Conservation (phyloP, 306 rosid species). For the Oemleria cerasiformis region DNA sequence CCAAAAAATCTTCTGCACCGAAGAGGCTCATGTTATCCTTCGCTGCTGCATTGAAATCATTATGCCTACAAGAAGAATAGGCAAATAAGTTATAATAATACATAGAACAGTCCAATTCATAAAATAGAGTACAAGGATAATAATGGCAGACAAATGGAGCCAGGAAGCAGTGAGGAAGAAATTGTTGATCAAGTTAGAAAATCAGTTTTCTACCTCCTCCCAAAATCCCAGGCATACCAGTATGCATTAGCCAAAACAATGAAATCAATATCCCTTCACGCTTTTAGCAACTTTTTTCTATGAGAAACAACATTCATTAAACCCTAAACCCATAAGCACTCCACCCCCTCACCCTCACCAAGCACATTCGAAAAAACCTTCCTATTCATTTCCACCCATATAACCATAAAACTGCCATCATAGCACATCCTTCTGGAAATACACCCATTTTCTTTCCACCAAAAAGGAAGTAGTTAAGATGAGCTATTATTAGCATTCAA, state of each 20-base stretch:
- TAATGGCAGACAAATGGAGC: not conserved
- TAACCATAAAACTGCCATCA: not conserved
- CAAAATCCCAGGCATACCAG: not conserved
- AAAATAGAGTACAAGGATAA: not conserved
- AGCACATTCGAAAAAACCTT: not conserved
- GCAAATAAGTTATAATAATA: slow-evolving; percentile 21
- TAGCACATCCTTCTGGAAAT: not conserved
- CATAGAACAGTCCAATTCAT: not conserved
- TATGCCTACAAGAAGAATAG: slow-evolving; percentile 57
- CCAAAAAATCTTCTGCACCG: slow-evolving; percentile 39
- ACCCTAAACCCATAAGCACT: not conserved
- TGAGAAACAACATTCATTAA: not conserved
- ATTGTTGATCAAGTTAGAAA: not conserved
- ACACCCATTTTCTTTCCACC: not conserved
- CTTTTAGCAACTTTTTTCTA: not conserved
- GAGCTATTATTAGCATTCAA: slow-evolving; percentile 6
- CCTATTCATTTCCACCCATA: not conserved
- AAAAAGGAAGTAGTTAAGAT: not conserved
- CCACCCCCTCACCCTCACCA: not conserved
- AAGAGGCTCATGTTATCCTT: slow-evolving; percentile 40
- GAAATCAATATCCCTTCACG: not conserved
- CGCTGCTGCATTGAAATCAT: slow-evolving; percentile 37
- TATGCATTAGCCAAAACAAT: not conserved
- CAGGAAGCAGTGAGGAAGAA: not conserved
- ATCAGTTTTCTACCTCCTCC: not conserved